These are phyloP conservation scores for Naganishia kalamii DNA, from an alignment of 768 basidiomycete species.

Conservation along the genomic window DNA sequence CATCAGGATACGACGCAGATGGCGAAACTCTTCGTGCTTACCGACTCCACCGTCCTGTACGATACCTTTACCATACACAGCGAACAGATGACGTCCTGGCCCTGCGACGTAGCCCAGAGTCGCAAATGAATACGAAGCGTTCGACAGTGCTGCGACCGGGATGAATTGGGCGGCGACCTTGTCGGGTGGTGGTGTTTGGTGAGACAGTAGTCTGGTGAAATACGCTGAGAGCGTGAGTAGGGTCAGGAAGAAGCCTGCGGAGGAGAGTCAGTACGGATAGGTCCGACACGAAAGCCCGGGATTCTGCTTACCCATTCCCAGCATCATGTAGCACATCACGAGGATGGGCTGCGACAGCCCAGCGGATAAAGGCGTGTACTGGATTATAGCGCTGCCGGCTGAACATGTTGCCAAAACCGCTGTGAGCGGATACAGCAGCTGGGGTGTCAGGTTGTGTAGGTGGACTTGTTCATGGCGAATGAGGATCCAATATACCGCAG, in stretches of 20 bases:
- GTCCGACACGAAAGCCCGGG: not conserved
- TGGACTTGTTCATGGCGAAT: slow-evolving; percentile 26
- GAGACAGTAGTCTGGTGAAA: slow-evolving; percentile 24
- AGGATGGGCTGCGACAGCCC: slow-evolving; percentile 19
- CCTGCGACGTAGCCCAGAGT: slow-evolving; percentile 25
- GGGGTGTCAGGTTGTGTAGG: slow-evolving; percentile 21
- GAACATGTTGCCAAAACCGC: slow-evolving; percentile 21
- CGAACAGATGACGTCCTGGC: slow-evolving; percentile 23
- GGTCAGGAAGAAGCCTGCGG: slow-evolving; percentile 24
- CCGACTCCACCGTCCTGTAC: not conserved
- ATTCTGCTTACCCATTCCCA: slow-evolving; percentile 24
- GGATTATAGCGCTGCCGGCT: slow-evolving; percentile 24
- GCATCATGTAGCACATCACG: slow-evolving; percentile 24
- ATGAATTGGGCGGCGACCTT: slow-evolving; percentile 26
- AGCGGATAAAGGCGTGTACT: slow-evolving; percentile 21
- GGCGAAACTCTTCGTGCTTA: not conserved
- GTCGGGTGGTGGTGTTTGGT: slow-evolving; percentile 25
- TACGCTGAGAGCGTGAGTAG: slow-evolving; percentile 26
- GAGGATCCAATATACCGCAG: slow-evolving; percentile 26
- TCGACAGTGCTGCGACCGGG: slow-evolving; percentile 25
- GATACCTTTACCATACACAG: slow-evolving; percentile 21
- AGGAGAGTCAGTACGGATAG: not conserved
- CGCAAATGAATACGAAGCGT: slow-evolving; percentile 24
- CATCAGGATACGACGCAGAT: too few species aligned
- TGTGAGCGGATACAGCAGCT: slow-evolving; percentile 24